These are phyloP conservation scores for Eucalyptus melliodora DNA, from an alignment of 345 rosid species.

Conservation along the genomic window DNA sequence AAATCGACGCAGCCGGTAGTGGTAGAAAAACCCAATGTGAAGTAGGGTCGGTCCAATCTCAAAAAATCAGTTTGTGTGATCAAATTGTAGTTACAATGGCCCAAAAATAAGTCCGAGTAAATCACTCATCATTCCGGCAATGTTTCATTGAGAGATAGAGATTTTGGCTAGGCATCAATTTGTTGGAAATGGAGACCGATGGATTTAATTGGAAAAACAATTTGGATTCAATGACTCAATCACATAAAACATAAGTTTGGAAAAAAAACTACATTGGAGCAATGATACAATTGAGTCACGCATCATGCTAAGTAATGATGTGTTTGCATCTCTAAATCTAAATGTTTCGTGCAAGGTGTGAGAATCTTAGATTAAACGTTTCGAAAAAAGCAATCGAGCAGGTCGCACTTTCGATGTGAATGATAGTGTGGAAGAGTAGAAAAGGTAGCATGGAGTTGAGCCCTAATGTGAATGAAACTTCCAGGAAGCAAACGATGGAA, in stretches of 20 bases:
- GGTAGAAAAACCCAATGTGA: no score
- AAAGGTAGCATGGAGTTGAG: not conserved
- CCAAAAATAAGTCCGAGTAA: no score
- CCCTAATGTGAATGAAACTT: not conserved
- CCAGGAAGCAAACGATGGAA: not conserved
- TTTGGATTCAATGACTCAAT: rapidly evolving
- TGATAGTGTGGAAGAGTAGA: not conserved
- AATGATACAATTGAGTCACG: rapidly evolving
- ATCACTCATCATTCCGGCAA: no score
- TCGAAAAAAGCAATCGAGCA: rapidly evolving
- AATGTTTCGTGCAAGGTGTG: not conserved
- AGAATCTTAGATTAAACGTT: not conserved
- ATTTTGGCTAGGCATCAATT: not conserved
- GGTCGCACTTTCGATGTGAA: not conserved
- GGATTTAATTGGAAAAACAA: not conserved
- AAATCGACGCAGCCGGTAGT: not conserved
- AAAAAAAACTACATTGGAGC: not conserved
- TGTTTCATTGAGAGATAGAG: not conserved
- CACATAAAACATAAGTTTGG: not conserved
- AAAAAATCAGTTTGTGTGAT: not conserved
- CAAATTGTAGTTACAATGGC: no score
- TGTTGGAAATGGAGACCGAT: rapidly evolving
- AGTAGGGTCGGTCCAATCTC: no score
- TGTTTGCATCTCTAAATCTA: not conserved
- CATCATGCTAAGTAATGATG: not conserved